Conservation (phyloP, 2,329 filamentous ascomycete genomes). For the Elsinoe fawcettii region DNA sequence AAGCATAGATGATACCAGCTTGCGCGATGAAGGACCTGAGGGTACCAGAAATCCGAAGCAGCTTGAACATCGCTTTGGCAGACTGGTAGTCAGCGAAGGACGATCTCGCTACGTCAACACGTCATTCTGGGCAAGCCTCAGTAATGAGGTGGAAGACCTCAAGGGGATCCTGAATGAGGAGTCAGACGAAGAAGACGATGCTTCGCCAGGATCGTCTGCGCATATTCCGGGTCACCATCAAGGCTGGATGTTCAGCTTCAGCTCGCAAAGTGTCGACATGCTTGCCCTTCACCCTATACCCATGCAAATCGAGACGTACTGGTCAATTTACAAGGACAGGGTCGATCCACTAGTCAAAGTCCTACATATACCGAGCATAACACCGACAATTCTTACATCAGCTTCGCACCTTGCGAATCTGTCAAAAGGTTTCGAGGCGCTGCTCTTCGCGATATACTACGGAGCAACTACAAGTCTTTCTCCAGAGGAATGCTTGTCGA, state of each 20-base stretch:
- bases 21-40: background rate
- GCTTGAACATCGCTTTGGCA: conserved; percentile 49
- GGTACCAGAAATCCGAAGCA: conserved; percentile 17
- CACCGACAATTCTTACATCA: conserved; percentile 53
- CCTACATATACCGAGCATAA: conserved; percentile 60
- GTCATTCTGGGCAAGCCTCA: conserved; percentile 68
- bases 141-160: conserved; percentile 62
- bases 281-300: conserved; percentile 56
- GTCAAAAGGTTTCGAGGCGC: conserved; percentile 48
- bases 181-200: conserved; percentile 53
- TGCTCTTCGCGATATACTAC: conserved; percentile 58
- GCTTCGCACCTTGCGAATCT: conserved; percentile 53
- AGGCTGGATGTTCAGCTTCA: conserved; percentile 65
- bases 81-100: conserved; percentile 63
- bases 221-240: conserved; percentile 51
- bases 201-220: conserved; percentile 34
- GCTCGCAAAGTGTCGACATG: conserved; percentile 61
- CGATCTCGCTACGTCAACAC: conserved; percentile 67
- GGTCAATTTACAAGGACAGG: conserved; percentile 64
- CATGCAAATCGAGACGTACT: conserved; percentile 58
- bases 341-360: conserved; percentile 67
- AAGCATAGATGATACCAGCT: conserved; percentile 2
- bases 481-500: conserved; percentile 39
- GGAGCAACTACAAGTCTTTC: conserved; percentile 47
- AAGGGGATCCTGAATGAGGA: conserved; percentile 56